Evolutionary conservation across 23 red algal species (phyloP), one percentile per base, ranked within the genome.

Genomic region (Rhodosorus marinus): DNA sequence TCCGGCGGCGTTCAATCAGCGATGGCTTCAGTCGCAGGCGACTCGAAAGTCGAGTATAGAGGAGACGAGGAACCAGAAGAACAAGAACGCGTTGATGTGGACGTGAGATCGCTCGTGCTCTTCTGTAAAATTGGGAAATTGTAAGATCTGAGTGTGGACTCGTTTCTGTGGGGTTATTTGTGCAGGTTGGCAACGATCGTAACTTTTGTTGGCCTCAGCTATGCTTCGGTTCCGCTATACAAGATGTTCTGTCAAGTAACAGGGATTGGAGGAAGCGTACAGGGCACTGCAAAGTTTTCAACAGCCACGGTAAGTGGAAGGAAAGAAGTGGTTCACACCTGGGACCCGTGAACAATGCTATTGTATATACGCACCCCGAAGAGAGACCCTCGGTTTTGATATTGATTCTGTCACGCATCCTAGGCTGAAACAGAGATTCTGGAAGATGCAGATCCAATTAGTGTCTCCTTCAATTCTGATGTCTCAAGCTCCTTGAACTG

Each of bases 181-280:
- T 92, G 83, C 74, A 59, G 30, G 3, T 21, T 72, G 6, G 72
- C 83, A 24, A 58, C 69, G 0, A 75, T 64, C 14, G 20, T 80
- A 20, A 64, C 41, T 6, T 69, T 75, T 29, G 61, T 98, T 22
- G 90, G 78, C 7, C 62, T 98, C 24, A 68, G 73, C 4, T 98
- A 98, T 52, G 90, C 66, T 17, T 81, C 90, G 33, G 90, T 98
- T 17, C 90, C 90, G 1, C 66, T 98, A 25, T 98, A 98, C 46
- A 67, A 76, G 17, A 66, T 98, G n/a, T 98, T 98, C 68, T 98
- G 90, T 62, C 90, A 98, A 35, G 90, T 76, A 8, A 98, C 90
- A 3, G 90, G 90, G 8, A 86, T 83, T 55, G 90, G 90, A 2
- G 90, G 90, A 33, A 85, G 66, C 8, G 75, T 81, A 8, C 58